Evolutionary conservation across 2,329 filamentous ascomycete species (phyloP).

Genomic region (Myriosclerotinia scirpicola): DNA sequence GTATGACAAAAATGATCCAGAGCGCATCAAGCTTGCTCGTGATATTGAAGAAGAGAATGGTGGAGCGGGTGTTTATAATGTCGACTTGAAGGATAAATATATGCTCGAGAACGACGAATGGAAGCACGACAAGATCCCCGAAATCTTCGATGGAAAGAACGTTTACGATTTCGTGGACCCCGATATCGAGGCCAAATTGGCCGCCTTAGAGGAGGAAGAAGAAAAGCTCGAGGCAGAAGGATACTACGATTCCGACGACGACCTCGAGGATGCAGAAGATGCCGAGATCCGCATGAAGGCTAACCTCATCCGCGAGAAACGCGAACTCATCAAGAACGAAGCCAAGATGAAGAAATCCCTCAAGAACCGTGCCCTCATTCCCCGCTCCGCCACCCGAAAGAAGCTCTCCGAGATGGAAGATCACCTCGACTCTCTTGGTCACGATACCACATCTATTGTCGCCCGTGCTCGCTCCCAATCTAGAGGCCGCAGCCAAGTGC

Average conservation of each 20-base stretch:
- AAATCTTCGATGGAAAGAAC: constrained; percentile 93
- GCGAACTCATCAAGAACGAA: constrained; percentile 87
- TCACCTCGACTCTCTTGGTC: constrained; percentile 79
- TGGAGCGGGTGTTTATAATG: constrained; percentile 92
- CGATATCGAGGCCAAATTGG: constrained; percentile 91
- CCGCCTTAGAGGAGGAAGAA: constrained; percentile 91
- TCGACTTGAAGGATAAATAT: constrained; percentile 88
- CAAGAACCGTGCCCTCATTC: constrained; percentile 95
- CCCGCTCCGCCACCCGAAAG: constrained; percentile 77
- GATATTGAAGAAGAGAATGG: constrained; percentile 91
- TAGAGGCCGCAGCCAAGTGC: constrained; percentile 69
- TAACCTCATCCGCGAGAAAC: constrained; percentile 93
- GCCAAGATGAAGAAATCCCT: constrained; percentile 92
- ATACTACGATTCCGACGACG: constrained; percentile 84
- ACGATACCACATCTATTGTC: constrained; percentile 75
- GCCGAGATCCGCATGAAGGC: constrained; percentile 89
- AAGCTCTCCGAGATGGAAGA: constrained; percentile 84
- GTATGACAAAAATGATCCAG: constrained; percentile 87
- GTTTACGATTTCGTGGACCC: constrained; percentile 97
- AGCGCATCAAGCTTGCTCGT: constrained; percentile 74
- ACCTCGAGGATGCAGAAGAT: constrained; percentile 83
- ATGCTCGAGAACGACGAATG: constrained; percentile 84
- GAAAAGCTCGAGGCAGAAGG: constrained; percentile 88
- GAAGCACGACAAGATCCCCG: constrained; percentile 95
- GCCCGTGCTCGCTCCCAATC: constrained; percentile 68